A percentile compares a stretch with the other conserved stretches of the same genome.
phyloP scores from a whole-genome alignment of 768 basidiomycete species.

The Termitomyces sp. region DNA sequence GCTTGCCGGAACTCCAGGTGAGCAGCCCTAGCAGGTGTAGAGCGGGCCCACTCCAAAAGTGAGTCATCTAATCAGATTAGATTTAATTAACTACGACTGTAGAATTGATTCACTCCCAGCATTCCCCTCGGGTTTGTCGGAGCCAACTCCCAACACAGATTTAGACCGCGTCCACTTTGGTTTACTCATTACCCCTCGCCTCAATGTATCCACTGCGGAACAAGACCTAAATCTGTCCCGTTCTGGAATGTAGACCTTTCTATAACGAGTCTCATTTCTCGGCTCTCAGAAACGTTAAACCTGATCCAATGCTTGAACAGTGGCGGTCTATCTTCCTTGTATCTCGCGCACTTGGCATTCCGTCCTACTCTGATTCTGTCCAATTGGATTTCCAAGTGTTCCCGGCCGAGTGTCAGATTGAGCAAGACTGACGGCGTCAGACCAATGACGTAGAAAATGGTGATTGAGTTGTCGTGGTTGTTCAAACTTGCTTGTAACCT shows the following conservation, averaged over 20 bases:
- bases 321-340: constrained; percentile 30
- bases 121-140: no score
- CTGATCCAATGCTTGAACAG: constrained; percentile 37
- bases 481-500: background rate
- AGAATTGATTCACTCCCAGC: no score
- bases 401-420: background rate
- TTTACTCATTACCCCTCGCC: no score
- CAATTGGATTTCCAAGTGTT: background rate
- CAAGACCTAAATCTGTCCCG: no score
- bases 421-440: background rate
- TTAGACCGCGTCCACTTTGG: no score
- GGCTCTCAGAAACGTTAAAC: constrained; percentile 11
- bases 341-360: constrained; percentile 20
- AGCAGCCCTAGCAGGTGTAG: no score
- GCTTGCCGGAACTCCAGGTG: no score
- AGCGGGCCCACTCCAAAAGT: no score
- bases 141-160: no score
- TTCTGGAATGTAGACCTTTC: constrained; percentile 8
- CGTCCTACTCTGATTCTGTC: background rate
- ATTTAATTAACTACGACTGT: no score
- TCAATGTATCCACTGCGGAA: no score
- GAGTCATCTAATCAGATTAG: no score
- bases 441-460: background rate
- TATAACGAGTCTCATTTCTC: constrained; percentile 8
- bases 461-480: constrained; percentile 5